Base-by-base conservation (phyloP, 2,329 filamentous ascomycete species). In the Ilyonectria robusta region DNA sequence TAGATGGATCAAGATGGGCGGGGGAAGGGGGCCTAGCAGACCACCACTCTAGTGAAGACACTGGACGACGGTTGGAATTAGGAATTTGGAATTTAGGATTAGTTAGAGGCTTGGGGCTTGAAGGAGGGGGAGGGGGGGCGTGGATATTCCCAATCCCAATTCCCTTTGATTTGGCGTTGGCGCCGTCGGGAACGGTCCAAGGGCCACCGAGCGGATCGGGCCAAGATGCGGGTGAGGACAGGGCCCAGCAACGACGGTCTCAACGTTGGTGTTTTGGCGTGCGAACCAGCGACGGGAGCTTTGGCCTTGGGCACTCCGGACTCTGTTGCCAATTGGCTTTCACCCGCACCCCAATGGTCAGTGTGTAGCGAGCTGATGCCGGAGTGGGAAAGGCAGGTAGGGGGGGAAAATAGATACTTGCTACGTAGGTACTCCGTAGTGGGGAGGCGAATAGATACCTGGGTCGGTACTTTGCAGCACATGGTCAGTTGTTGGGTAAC, bases 181-280 rank as follows among this genome's bases (percentile, higher is more conserved):
- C 29, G 40, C 40, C 40, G 50, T 29, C 50, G 35, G 37, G 19
- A 48, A 42, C 19, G 23, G 31, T 53, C 70, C 68, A 54, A 61
- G 56, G 44, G 44, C 47, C 48, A 51, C 46, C 65, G 51, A 54
- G 62, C 57, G 63, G 68, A 74, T 74, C 72, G 72, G 66, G 71
- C 71, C 71, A 69, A 70, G 59, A 50, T 64, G 65, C 63, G 59
- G 69, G 65, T 68, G 68, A 62, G 60, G 60, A 42, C 48, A 44
- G 42, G 42, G 40, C 35, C 51, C 54, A 40, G 50, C 65, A 62
- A 70, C 51, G 57, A 51, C 62, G 58, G 58, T 70, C 71, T 59
- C 62, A 66, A 72, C 62, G 55, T 65, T 60, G 66, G 46, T 57
- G 58, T 58, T 44, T 66, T 62, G 50, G 42, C 68, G 50, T 47